Base-by-base conservation (phyloP, 2,329 filamentous ascomycete genomes). In the Phialemonium atrogriseum region DNA sequence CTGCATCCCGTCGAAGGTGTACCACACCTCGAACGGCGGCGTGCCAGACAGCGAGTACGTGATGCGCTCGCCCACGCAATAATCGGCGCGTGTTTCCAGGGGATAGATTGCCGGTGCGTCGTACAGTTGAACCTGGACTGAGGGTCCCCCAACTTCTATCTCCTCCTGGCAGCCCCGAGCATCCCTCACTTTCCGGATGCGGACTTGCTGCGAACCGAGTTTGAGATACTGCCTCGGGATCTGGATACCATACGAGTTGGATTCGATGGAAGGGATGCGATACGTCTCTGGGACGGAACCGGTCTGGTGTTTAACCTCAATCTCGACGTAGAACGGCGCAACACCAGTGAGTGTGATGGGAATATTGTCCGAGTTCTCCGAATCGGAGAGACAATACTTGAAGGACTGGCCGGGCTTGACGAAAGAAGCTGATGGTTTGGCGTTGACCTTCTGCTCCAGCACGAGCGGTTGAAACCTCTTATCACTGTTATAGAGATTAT, bases 1-100 rank as follows among this genome's bases (percentile, higher is more conserved):
- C 34, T 76, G 66, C 24, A 73, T 71, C 34, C 80, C 81, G 45
- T 88, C 79, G 59, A 98, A 98, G 9, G 77, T 83, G 62, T 98
- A 98, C 55, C 80, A 81, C 26, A 98, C 81, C 26, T 89, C 85
- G 56, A 98, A 98, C 0, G 93, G 93, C 12, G 87, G 80, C 33
- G 84, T 84, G 26, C 91, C 93, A 2, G 86, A 85, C 5, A 98
- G 75, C 0, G 85, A 87, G 60, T 94, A 98, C 4, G 84, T 83
- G 42, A 98, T 81, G 33, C 88, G 81, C 56, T 98, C 91, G 42
- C 93, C 91, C 9, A 98, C 88, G 56, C 91, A 98, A 60, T 89
- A 95, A 60, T 98, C 85, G 11, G 70, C 70, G 38, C 84, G 79
- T 15, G 83, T 78, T 50, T 96, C 88, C 21, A 94, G 70, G 4